Evolutionary conservation across 495 filamentous ascomycete genomes (phyloP).

Genomic region (Trichoderma gamsii): DNA sequence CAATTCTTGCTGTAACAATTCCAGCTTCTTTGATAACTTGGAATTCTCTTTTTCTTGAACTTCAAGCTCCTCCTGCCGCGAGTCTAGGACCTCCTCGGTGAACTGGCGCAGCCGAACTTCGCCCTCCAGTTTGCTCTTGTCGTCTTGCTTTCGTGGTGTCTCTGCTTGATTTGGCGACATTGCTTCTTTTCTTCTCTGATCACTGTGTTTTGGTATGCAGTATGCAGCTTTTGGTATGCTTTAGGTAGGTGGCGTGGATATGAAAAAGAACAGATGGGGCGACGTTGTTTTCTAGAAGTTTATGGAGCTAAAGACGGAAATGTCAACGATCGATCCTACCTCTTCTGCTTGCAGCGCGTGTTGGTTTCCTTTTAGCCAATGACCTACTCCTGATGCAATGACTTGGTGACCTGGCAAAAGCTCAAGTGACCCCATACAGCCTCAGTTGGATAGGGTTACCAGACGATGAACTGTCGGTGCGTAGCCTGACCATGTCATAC

Average conservation of each 20-base stretch:
- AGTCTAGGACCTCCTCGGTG: slow-evolving; percentile 14
- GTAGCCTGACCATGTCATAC: slow-evolving; percentile 10
- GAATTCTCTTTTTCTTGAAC: background rate
- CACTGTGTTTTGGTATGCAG: background rate
- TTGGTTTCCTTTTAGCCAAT: background rate
- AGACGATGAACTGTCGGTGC: slow-evolving; percentile 4
- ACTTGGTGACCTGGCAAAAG: background rate
- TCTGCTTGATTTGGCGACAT: background rate
- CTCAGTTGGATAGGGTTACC: background rate
- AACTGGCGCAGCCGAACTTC: slow-evolving; percentile 15
- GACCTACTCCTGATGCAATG: background rate
- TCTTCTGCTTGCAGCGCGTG: background rate
- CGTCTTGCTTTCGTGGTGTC: background rate
- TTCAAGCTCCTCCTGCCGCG: slow-evolving; percentile 14
- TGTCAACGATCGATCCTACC: background rate
- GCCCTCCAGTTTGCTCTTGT: slow-evolving; percentile 7
- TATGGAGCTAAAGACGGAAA: background rate
- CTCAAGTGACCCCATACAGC: background rate
- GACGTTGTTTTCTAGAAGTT: background rate
- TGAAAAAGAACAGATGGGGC: background rate
- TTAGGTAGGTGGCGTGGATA: background rate
- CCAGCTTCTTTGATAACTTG: background rate
- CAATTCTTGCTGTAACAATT: slow-evolving; percentile 9
- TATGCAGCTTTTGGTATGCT: background rate
- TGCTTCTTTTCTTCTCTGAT: background rate